A percentile compares a stretch with the other conserved stretches of the same genome.
These are phyloP conservation scores for Geosmithia putterillii DNA, from an alignment of 2,329 filamentous ascomycete genomes.

Conservation along the genomic window DNA sequence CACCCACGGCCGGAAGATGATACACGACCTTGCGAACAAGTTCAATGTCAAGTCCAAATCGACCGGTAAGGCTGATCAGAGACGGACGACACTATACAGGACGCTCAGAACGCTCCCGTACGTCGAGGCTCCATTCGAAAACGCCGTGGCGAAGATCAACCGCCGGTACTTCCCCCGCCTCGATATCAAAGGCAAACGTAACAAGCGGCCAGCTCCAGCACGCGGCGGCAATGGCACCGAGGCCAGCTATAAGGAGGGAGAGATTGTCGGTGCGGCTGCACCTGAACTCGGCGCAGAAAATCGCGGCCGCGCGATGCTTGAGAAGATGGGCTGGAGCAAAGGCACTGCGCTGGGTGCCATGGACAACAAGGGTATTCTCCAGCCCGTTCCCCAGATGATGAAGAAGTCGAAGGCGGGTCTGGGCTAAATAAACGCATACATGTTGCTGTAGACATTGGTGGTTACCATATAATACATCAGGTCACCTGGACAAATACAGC, in stretches of 20 bases:
- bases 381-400: slow-evolving; percentile 76
- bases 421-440: slow-evolving; percentile 29
- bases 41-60: slow-evolving; percentile 80
- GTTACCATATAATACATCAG: background rate
- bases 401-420: slow-evolving; percentile 79
- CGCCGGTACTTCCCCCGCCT: slow-evolving; percentile 44
- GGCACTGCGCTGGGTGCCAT: slow-evolving; percentile 72
- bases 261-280: slow-evolving; percentile 74
- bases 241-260: slow-evolving; percentile 64
- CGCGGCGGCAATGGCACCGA: slow-evolving; percentile 15
- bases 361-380: slow-evolving; percentile 79
- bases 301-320: slow-evolving; percentile 73
- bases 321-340: slow-evolving; percentile 94
- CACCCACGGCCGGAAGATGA: slow-evolving; percentile 58
- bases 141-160: slow-evolving; percentile 29
- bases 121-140: slow-evolving; percentile 41
- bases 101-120: slow-evolving; percentile 54
- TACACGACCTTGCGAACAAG: slow-evolving; percentile 67
- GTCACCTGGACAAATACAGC: background rate
- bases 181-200: slow-evolving; percentile 18
- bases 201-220: slow-evolving; percentile 6
- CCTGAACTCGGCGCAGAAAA: slow-evolving; percentile 76
- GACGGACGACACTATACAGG: slow-evolving; percentile 69
- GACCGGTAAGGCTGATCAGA: slow-evolving; percentile 55
- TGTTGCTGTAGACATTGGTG: background rate